Conservation (phyloP, 1,139 yeast species). For the Waltiozyma solani region DNA sequence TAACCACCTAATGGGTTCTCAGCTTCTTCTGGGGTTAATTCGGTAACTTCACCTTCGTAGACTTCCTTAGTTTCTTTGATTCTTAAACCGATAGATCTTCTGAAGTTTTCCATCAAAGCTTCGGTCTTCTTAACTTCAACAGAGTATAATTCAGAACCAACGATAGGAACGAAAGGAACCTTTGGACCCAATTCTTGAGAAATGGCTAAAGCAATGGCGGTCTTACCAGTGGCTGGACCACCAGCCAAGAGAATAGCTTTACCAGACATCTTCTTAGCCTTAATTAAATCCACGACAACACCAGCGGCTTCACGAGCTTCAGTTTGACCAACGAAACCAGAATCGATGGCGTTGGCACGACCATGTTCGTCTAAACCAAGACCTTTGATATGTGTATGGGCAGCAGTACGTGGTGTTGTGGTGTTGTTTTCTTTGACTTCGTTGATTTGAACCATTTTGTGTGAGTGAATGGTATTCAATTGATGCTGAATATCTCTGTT, state of each 20-base stretch:
- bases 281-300: slow-evolving; percentile 85
- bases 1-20: slow-evolving; percentile 97
- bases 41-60: slow-evolving; percentile 97
- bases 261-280: slow-evolving; percentile 90
- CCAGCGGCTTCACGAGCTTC: slow-evolving; percentile 98
- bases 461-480: no score
- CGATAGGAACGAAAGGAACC: slow-evolving; percentile 97
- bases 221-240: slow-evolving; percentile 97
- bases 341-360: slow-evolving; percentile 73
- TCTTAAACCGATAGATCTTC: slow-evolving; percentile 92
- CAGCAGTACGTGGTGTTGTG: slow-evolving; percentile 59
- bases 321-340: slow-evolving; percentile 92
- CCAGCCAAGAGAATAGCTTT: slow-evolving; percentile 95
- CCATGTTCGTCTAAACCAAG: slow-evolving; percentile 91
- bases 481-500: no score
- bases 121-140: slow-evolving; percentile 98
- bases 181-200: slow-evolving; percentile 97
- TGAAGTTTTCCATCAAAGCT: slow-evolving; percentile 92
- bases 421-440: slow-evolving; percentile 53
- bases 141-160: slow-evolving; percentile 90
- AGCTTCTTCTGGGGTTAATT: slow-evolving; percentile 92
- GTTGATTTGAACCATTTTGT: slow-evolving; percentile 73
- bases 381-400: slow-evolving; percentile 95
- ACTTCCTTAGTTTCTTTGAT: slow-evolving; percentile 97
- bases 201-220: slow-evolving; percentile 91